These are phyloP conservation scores for Blastobotrys aristatus DNA, from an alignment of 1,139 yeast species.

Conservation along the genomic window DNA sequence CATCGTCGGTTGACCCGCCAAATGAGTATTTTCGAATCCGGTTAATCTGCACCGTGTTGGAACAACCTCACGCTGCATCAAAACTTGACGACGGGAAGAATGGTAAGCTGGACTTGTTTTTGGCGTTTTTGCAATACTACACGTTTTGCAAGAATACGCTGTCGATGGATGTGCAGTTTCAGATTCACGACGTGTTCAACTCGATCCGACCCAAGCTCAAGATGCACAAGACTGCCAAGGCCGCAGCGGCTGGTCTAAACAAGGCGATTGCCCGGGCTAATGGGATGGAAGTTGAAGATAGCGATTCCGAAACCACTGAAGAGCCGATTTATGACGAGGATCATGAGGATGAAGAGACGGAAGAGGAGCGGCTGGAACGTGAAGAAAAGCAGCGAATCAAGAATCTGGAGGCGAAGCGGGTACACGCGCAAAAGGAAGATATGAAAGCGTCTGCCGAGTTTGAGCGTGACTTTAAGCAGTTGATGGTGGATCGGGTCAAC, in stretches of 20 bases:
- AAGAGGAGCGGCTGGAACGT: slow-evolving; percentile 20
- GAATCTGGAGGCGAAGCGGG: slow-evolving; percentile 15
- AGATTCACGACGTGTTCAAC: slow-evolving; percentile 42
- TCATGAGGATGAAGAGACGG: slow-evolving; percentile 19
- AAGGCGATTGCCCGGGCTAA: slow-evolving; percentile 28
- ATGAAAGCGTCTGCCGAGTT: slow-evolving; percentile 31
- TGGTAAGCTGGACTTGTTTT: slow-evolving; percentile 39
- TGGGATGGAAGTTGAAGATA: slow-evolving; percentile 22
- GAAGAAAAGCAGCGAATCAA: slow-evolving; percentile 17
- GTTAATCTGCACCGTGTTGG: slow-evolving; percentile 43
- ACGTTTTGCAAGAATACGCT: slow-evolving; percentile 60
- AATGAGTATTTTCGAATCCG: slow-evolving; percentile 70
- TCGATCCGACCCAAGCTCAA: slow-evolving; percentile 34
- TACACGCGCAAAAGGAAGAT: slow-evolving; percentile 22
- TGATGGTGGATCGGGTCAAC: slow-evolving; percentile 31
- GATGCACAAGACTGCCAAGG: slow-evolving; percentile 38
- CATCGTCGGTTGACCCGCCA: slow-evolving; percentile 50
- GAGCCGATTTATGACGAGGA: slow-evolving; percentile 12
- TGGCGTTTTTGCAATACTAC: slow-evolving; percentile 70
- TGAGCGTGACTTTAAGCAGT: slow-evolving; percentile 33
- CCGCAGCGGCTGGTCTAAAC: slow-evolving; percentile 27
- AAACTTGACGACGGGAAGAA: slow-evolving; percentile 14
- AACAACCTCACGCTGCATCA: slow-evolving; percentile 25
- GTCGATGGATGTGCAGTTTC: slow-evolving; percentile 61
- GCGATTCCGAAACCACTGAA: slow-evolving; percentile 14